Percentiles rank a stretch among this genome's conserved stretches.
phyloP scores from a whole-genome alignment of 257 asterid species.

The Nyctanthes arbortristis region DNA sequence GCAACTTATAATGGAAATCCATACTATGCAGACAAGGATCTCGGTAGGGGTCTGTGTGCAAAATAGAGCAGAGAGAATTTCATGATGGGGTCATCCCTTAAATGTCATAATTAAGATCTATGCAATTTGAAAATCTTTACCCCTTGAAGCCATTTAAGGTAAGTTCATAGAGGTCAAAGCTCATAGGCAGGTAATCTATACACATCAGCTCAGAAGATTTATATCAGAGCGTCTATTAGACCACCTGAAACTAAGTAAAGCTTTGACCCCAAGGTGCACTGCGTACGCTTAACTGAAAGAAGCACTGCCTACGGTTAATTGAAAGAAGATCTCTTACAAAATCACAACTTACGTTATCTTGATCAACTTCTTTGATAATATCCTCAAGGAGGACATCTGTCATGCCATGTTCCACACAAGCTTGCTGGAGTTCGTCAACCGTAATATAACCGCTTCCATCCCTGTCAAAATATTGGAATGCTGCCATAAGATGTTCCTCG shows the following conservation, averaged over 20 bases:
- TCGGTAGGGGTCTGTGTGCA: too few species aligned
- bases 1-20: background rate
- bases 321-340: background rate
- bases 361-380: slow-evolving; percentile 21
- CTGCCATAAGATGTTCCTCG: slow-evolving; percentile 82
- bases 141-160: background rate
- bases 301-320: background rate
- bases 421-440: slow-evolving; percentile 90
- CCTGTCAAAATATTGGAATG: slow-evolving; percentile 84
- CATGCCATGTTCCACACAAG: slow-evolving; percentile 27
- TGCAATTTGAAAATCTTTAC: background rate
- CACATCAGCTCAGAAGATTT: background rate
- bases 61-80: background rate
- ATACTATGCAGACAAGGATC: too few species aligned
- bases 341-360: slow-evolving; percentile 35
- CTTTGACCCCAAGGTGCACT: background rate
- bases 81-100: background rate
- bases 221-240: background rate
- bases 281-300: background rate
- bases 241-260: background rate
- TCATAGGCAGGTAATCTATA: background rate
- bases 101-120: background rate
- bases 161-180: background rate
- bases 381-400: slow-evolving; percentile 19
- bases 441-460: slow-evolving; percentile 93